Evolutionary conservation across 257 asterid species (phyloP).

Genomic region (Solanum medicagineum): DNA sequence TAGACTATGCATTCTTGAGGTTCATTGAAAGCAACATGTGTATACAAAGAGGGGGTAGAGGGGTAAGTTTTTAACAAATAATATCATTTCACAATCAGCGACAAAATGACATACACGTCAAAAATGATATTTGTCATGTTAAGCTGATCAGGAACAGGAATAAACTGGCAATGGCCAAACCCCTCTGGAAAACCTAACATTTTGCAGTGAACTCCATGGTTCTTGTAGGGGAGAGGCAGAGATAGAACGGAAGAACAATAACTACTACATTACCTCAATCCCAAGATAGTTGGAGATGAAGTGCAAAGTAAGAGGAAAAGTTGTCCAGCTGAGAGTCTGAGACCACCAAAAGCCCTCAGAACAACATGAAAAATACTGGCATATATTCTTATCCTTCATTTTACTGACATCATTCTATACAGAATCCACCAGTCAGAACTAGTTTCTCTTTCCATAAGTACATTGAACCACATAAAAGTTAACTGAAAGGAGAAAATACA

Average conservation of each 20-base stretch:
- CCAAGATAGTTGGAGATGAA: background rate
- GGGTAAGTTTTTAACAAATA: background rate
- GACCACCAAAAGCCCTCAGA: conserved; percentile 23
- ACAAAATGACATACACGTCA: background rate
- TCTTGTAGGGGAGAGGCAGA: background rate
- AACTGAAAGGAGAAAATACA: conserved; percentile 43
- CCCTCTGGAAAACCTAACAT: background rate
- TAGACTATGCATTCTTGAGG: background rate
- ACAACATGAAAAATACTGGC: background rate
- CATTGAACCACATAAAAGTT: background rate
- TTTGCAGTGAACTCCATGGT: background rate
- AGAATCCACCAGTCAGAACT: background rate
- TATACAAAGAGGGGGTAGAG: background rate
- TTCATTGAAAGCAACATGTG: background rate
- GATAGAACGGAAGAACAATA: background rate
- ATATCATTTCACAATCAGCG: background rate
- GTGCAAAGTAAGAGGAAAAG: background rate
- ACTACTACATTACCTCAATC: background rate
- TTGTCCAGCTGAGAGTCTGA: background rate
- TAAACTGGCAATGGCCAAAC: background rate
- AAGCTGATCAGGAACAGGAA: background rate
- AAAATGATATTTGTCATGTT: background rate
- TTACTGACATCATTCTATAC: background rate
- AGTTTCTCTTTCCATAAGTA: background rate
- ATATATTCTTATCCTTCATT: background rate